Base-by-base conservation (phyloP, 2,329 filamentous ascomycete genomes). In the Pleurostoma richardsiae region DNA sequence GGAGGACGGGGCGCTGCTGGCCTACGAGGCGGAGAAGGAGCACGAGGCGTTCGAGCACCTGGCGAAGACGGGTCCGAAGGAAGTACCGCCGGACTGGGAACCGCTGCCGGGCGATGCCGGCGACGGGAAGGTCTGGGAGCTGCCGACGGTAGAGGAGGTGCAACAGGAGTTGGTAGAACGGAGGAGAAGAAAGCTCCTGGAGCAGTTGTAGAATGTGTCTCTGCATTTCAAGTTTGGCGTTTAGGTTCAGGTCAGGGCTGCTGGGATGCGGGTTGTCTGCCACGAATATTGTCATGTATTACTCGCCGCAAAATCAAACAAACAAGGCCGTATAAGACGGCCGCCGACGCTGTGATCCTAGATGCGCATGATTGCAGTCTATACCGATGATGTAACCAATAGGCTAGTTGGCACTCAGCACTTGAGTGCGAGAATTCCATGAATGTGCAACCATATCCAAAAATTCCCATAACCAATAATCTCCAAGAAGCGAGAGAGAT, bases 101-200 rank as follows among this genome's bases (percentile, higher is more conserved):
- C 77, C 89, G 36, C 69, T 99, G 56, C 94, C 94, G 0, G 94
- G 92, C 1, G 90, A 96, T 67, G 73, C 74, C 3, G 91, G 90
- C 1, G 90, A 96, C 63, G 92, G 92, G 0, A 73, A 83, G 36
- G 79, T 74, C 41, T 96, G 92, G 92, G 81, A 80, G 52, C 66
- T 97, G 58, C 94, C 94, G 6, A 91, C 87, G 4, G 69, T 90
- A 47, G 90, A 95, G 26, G 89, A 97, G 64, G 92, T 97, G n/a
- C 90, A 96, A 67, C 82, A 91, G 61, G 94, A 97, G 67, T 71
- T 99, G 56, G 79, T 99, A 46, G 90, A 96, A 55, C 78, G 92
- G 68, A 80, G 91, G 67, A 83, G 89, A 64, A 80, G 85, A 67
- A 89, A 85, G 64, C 70, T 99, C 51, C 70, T 99, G 55, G 90